Evolutionary conservation across 179 eudicot species (phyloP).

Genomic region (Carnegiea gigantea): DNA sequence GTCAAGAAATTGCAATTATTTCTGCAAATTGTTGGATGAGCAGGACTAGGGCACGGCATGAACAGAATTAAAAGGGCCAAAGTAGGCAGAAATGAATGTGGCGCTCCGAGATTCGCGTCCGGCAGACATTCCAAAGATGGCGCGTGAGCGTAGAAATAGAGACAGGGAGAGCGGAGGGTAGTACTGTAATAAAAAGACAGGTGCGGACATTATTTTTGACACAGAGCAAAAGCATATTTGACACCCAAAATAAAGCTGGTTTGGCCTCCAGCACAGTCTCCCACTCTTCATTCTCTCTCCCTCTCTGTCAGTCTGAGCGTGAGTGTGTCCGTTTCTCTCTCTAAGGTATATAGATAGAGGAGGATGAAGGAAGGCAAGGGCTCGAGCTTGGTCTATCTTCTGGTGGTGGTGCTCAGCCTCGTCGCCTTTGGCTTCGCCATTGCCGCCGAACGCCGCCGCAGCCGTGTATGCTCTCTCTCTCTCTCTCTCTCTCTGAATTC

Average conservation of each 20-base stretch:
- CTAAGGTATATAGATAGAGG: too few species aligned
- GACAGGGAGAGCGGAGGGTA: too few species aligned
- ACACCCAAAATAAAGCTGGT: background rate
- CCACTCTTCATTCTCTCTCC: background rate
- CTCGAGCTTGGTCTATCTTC: slow-evolving; percentile 53
- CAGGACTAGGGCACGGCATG: too few species aligned
- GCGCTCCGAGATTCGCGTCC: background rate
- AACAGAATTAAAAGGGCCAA: too few species aligned
- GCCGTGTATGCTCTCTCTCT: slow-evolving; percentile 41
- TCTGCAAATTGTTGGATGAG: too few species aligned
- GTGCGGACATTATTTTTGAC: background rate
- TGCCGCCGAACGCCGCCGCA: slow-evolving; percentile 77
- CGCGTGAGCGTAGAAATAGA: background rate
- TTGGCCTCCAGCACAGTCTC: background rate
- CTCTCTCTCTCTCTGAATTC: background rate
- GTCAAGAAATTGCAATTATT: too few species aligned
- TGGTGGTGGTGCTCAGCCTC: slow-evolving; percentile 49
- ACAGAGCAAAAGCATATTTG: background rate
- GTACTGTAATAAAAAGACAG: background rate
- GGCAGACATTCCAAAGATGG: background rate
- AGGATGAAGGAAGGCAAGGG: slow-evolving; percentile 24
- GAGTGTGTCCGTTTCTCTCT: too few species aligned
- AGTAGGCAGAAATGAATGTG: background rate
- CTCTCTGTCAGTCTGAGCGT: too few species aligned
- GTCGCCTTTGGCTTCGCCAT: slow-evolving; percentile 70